Evolutionary conservation across 495 filamentous ascomycete species (phyloP).

Genomic region (Tirmania nivea): DNA sequence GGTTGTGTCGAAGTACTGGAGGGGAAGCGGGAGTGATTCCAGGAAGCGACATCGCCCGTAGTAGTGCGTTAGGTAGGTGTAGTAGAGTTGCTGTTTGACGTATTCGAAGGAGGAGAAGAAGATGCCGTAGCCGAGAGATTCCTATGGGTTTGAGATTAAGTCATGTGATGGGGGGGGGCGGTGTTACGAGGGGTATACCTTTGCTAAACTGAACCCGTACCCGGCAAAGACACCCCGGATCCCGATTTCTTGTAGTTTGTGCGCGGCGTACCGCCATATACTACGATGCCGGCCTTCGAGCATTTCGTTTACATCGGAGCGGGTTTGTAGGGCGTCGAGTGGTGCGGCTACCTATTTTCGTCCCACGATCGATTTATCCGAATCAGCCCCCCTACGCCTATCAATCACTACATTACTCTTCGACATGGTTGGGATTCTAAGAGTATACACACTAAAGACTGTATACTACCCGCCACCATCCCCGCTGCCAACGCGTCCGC

Average conservation of each 20-base stretch:
- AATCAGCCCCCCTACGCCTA: neutral
- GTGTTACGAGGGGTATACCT: conserved; percentile 14
- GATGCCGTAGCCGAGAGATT: conserved; percentile 56
- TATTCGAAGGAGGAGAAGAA: conserved; percentile 81
- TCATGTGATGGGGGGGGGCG: too few species aligned
- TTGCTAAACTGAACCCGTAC: conserved; percentile 53
- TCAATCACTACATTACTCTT: neutral
- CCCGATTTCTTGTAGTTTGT: conserved; percentile 61
- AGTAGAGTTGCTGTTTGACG: conserved; percentile 67
- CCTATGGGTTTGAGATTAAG: conserved; percentile 14
- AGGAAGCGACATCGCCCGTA: conserved; percentile 34
- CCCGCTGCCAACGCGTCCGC: conserved; percentile 52
- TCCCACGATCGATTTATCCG: too few species aligned
- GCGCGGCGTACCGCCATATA: conserved; percentile 60
- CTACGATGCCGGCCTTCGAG: conserved; percentile 45
- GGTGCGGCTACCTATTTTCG: conserved; percentile 41
- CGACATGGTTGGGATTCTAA: neutral
- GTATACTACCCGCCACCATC: conserved; percentile 51
- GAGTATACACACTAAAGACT: conserved; percentile 30
- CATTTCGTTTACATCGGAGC: conserved; percentile 50
- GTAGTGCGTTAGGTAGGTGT: conserved; percentile 53
- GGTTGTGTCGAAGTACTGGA: neutral
- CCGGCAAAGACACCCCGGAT: conserved; percentile 57
- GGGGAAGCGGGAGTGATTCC: conserved; percentile 19
- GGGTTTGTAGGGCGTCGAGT: conserved; percentile 67